A percentile compares a stretch with the other conserved stretches of the same genome.
Conservation (phyloP, 805 yeast species). For the Babjeviella inositovora region DNA sequence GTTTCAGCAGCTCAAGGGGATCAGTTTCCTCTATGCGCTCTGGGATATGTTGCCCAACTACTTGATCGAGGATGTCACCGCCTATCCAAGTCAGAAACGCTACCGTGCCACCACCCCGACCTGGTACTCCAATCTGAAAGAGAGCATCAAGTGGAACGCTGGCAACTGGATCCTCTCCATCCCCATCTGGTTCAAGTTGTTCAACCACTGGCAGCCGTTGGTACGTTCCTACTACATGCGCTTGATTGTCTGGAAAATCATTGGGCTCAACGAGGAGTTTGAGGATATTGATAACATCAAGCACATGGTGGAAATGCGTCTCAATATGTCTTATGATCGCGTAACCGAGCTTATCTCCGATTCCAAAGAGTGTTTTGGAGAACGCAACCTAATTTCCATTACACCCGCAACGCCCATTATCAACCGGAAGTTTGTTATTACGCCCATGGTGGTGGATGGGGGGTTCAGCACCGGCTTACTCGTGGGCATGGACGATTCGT, state of each 20-base stretch:
- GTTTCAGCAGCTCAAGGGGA: constrained; percentile 42
- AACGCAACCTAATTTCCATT: too few relatives aligned
- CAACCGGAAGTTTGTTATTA: constrained; percentile 31
- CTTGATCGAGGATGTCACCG: not conserved
- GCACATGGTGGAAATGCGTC: too few relatives aligned
- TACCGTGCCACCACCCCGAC: constrained; percentile 2
- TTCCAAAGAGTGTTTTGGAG: too few relatives aligned
- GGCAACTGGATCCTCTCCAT: constrained; percentile 36
- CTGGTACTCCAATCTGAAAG: constrained; percentile 23
- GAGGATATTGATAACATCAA: constrained; percentile 1
- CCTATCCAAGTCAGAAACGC: constrained; percentile 2
- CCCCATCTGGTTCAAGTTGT: constrained; percentile 33
- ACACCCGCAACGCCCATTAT: constrained; percentile 20
- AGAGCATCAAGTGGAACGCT: constrained; percentile 29
- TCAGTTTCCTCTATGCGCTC: constrained; percentile 53
- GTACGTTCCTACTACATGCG: constrained; percentile 56
- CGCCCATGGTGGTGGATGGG: constrained; percentile 12
- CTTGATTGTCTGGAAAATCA: constrained; percentile 51
- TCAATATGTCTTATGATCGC: constrained; percentile 1
- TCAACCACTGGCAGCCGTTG: constrained; percentile 71
- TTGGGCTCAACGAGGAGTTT: constrained; percentile 13
- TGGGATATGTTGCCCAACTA: constrained; percentile 53
- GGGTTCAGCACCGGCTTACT: too few relatives aligned
- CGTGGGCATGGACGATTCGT: too few relatives aligned
- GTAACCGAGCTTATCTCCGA: not conserved